phyloP scores from a whole-genome alignment of 2,329 filamentous ascomycete genomes.

The Cladosporium sp. region DNA sequence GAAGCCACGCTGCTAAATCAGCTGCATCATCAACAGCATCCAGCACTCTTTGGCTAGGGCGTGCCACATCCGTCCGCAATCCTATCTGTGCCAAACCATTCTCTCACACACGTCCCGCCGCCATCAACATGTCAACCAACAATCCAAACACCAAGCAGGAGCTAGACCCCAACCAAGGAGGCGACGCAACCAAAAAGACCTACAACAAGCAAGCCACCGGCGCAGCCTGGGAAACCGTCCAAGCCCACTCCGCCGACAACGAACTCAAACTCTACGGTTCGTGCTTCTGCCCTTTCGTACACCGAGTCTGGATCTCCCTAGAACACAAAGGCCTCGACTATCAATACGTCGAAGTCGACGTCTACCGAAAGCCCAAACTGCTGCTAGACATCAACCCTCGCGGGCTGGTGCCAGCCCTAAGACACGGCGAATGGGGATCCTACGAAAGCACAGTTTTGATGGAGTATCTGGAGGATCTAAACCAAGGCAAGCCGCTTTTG shows the following conservation, averaged over 20 bases:
- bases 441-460: constrained; percentile 78
- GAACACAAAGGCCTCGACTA: constrained; percentile 75
- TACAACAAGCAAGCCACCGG: constrained; percentile 71
- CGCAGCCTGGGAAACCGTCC: constrained; percentile 62
- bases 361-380: constrained; percentile 67
- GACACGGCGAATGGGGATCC: constrained; percentile 75
- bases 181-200: constrained; percentile 56
- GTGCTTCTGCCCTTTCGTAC: constrained; percentile 84
- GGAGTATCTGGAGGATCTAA: constrained; percentile 81
- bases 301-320: constrained; percentile 84
- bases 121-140: constrained; percentile 13
- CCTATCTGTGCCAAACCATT: not conserved
- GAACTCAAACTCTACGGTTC: constrained; percentile 75
- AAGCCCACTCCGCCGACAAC: constrained; percentile 64
- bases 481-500: constrained; percentile 56
- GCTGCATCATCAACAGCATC: no score
- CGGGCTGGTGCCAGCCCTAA: constrained; percentile 70
- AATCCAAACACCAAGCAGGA: constrained; percentile 17
- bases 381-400: constrained; percentile 72
- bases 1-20: no score
- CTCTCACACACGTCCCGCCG: not conserved
- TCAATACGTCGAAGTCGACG: constrained; percentile 82
- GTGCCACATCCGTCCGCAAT: no score
- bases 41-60: no score
- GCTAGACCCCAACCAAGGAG: constrained; percentile 43